Percentiles rank a stretch among this genome's conserved stretches.
These are phyloP conservation scores for Raffaelea albimanens DNA, from an alignment of 2,329 filamentous ascomycete species.

Conservation along the genomic window DNA sequence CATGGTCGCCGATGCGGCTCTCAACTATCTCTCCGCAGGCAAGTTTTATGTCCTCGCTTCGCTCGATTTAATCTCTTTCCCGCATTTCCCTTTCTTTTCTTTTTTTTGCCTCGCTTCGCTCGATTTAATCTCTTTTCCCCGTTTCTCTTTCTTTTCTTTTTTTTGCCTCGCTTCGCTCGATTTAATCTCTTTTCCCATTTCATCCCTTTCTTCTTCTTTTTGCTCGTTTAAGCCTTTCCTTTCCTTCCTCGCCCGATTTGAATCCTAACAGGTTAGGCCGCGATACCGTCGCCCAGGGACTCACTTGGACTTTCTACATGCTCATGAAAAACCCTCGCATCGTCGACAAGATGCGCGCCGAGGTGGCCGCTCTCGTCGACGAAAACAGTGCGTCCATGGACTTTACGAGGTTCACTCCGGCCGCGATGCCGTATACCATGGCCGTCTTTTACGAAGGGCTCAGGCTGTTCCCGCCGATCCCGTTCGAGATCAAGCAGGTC, in stretches of 20 bases:
- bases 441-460: slow-evolving; percentile 54
- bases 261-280: no score
- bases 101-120: no score
- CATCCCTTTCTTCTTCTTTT: no score
- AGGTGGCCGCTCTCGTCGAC: slow-evolving; percentile 23
- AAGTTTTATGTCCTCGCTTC: no score
- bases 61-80: no score
- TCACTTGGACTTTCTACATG: slow-evolving; percentile 56
- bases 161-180: no score
- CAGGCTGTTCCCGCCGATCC: slow-evolving; percentile 54
- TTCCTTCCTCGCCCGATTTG: no score
- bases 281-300: slow-evolving; percentile 55
- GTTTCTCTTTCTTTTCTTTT: no score
- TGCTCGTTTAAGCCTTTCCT: no score
- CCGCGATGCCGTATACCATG: slow-evolving; percentile 43
- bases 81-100: not conserved
- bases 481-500: slow-evolving; percentile 56
- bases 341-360: slow-evolving; percentile 30
- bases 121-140: no score
- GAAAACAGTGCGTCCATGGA: slow-evolving; percentile 11
- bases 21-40: slow-evolving; percentile 57
- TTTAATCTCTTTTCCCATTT: no score
- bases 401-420: slow-evolving; percentile 29
- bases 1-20: slow-evolving; percentile 53
- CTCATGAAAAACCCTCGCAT: slow-evolving; percentile 41